Evolutionary conservation across 129 eudicot species (phyloP), one percentile per base, ranked within the genome.

Genomic region (Erigeron canadensis): DNA sequence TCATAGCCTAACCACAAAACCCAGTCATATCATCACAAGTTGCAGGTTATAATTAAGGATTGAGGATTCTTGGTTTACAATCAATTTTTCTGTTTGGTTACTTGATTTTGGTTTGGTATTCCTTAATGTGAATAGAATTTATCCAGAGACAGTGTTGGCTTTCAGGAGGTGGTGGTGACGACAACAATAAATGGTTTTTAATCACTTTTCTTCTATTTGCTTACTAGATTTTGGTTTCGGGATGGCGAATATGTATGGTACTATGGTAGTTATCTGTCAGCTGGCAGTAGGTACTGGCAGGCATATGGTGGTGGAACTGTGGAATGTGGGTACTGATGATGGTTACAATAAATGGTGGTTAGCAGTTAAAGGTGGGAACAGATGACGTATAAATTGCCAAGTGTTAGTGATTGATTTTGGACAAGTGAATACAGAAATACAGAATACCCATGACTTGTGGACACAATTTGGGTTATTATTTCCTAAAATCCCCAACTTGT

Each of bases 41-140:
- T 69, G 63, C 63, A 53, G 39, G 46, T 69, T 40, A 54, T 11
- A 69, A 53, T 10, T n/a, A n/a, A n/a, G n/a, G n/a, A n/a, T 22
- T 67, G 4, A 22, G 21, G 23, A 57, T 13, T 11, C 46, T 46
- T 13, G 3, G 10, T 46, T 45, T 42, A 46, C 18, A 67, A 3
- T 46, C 41, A 23, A 12, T 23, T 17, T 2, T 46, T 11, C 41
- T 67, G 22, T 44, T 46, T 46, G 53, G 16, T 28, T 28, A 28
- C 34, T 28, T 28, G 34, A 28, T 28, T 28, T 28, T 28, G 34
- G 34, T 28, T 28, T 28, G 34, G 34, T 28, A 28, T 1, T 28
- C 34, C 34, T 28, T 1, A 28, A 28, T 28, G 34, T 28, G 34
- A 0, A 28, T 28, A 28, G 34, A 28, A 28, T 28, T 28, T 28